phyloP scores from a whole-genome alignment of 768 basidiomycete genomes.

The Gautieria morchelliformis region DNA sequence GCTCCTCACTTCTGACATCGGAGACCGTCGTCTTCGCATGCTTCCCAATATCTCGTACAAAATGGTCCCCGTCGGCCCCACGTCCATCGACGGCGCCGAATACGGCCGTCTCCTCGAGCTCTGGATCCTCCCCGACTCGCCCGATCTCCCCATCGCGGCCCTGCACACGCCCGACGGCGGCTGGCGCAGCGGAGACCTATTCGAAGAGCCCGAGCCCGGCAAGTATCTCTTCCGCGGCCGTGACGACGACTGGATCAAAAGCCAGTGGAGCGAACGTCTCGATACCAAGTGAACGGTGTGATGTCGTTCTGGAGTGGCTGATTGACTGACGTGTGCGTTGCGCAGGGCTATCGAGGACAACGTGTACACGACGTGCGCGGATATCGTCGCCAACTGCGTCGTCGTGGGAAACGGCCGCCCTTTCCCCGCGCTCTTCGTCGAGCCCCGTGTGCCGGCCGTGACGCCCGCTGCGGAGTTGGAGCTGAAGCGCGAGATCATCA shows the following conservation, averaged over 20 bases:
- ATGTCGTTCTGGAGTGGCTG: no score
- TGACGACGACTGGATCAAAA: no score
- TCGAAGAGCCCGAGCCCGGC: no score
- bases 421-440: conserved; percentile 21
- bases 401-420: conserved; percentile 26
- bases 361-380: conserved; percentile 16
- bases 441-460: conserved; percentile 12
- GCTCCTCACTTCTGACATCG: conserved; percentile 2
- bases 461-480: neutral
- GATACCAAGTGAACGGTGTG: conserved; percentile 18
- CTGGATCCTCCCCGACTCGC: conserved; percentile 48
- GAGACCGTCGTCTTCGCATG: neutral
- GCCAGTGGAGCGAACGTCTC: conserved; percentile 13
- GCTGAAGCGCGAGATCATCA: conserved; percentile 18
- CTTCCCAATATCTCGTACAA: conserved; percentile 1
- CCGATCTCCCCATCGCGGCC: neutral
- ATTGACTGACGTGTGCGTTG: neutral
- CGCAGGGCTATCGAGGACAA: conserved; percentile 26
- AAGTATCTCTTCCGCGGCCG: no score
- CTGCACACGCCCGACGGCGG: conserved; percentile 1
- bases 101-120: conserved; percentile 54
- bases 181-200: no score
- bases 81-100: conserved; percentile 43
- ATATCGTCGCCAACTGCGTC: conserved; percentile 22
- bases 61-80: conserved; percentile 2